Base-by-base conservation (phyloP, 352 stramenopile species). In the Pythium phragmitis region DNA sequence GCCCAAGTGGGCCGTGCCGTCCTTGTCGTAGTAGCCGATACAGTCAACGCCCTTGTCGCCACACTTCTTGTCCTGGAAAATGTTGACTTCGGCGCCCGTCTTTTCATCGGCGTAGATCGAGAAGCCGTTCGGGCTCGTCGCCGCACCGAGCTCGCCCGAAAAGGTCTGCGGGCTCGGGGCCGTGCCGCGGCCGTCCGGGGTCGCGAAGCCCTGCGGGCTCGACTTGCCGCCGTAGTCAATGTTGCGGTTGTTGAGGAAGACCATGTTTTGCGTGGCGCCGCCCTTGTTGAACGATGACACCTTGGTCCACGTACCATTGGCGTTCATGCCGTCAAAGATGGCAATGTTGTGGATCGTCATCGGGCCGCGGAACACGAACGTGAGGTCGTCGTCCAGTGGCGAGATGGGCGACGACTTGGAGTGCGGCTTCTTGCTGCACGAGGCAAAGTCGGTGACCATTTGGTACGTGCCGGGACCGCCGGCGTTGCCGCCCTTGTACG, bases 201-300 rank as follows among this genome's bases (percentile, higher is more conserved):
- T 70, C 14, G 79, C 77, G 65, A 86, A 93, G 13, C 82, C 79
- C 68, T 90, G 74, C 8, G 84, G 84, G 2, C 78, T 80, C 33
- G 65, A 70, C 34, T 70, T 66, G 34, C 83, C 83, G 16, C 33
- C 63, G 65, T 84, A 91, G 72, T 93, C 79, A 33, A 90, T 70
- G 77, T 93, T 91, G 70, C 76, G 70, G 73, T 93, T 93, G 80
- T 93, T 93, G 9, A 93, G 46, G 72, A 91, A 93, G 21, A 93
- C 84, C 65, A 93, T 71, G 74, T 93, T 93, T 52, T 66, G 72
- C 11, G 75, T 60, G 1, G 65, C 63, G 49, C 75, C 80, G 17
- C 68, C 74, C 46, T 85, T 85, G 48, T 68, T 64, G 72, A 83
- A 93, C 16, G 70, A 89, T 56, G 85, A 93, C 9, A 91, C 79